Conservation (phyloP, 345 rosid genomes). For the Citrus glauca region DNA sequence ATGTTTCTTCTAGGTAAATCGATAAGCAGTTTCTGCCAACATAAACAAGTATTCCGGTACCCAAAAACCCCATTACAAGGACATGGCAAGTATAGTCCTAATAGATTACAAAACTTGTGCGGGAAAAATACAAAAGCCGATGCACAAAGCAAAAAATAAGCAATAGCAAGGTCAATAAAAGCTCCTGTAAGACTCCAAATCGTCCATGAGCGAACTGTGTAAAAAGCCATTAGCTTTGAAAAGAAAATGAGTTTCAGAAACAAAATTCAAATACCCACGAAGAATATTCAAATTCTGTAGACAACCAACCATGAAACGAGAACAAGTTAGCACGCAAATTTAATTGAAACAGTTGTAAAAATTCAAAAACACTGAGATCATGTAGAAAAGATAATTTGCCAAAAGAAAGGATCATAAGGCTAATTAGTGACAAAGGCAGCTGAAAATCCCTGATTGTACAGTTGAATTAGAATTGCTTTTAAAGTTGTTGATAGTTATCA, state of each 20-base stretch:
- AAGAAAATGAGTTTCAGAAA: not conserved
- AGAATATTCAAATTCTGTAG: not conserved
- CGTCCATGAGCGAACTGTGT: slow-evolving; percentile 41
- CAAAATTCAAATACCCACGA: not conserved
- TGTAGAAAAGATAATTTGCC: not conserved
- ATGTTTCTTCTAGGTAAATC: slow-evolving; percentile 48
- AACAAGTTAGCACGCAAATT: not conserved
- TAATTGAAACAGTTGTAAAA: not conserved
- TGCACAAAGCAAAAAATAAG: slow-evolving; percentile 55
- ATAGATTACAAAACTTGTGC: slow-evolving; percentile 37
- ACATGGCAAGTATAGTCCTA: slow-evolving; percentile 59
- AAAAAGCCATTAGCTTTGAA: slow-evolving; percentile 22
- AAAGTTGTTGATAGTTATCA: not conserved
- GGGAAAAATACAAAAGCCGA: slow-evolving; percentile 44
- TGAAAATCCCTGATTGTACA: slow-evolving; percentile 13
- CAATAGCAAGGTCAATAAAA: slow-evolving; percentile 60
- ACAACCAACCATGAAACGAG: slow-evolving; percentile 13
- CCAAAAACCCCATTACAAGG: slow-evolving; percentile 55
- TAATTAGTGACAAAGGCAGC: not conserved
- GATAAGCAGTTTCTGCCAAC: slow-evolving; percentile 51
- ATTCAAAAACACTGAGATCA: not conserved
- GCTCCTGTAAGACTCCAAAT: slow-evolving; percentile 46
- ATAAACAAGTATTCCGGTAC: slow-evolving; percentile 28
- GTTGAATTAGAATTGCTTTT: not conserved
- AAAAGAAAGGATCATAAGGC: not conserved